Evolutionary conservation across 2,329 filamentous ascomycete species (phyloP), one percentile per base, ranked within the genome.

Genomic region (Botrytis aclada): DNA sequence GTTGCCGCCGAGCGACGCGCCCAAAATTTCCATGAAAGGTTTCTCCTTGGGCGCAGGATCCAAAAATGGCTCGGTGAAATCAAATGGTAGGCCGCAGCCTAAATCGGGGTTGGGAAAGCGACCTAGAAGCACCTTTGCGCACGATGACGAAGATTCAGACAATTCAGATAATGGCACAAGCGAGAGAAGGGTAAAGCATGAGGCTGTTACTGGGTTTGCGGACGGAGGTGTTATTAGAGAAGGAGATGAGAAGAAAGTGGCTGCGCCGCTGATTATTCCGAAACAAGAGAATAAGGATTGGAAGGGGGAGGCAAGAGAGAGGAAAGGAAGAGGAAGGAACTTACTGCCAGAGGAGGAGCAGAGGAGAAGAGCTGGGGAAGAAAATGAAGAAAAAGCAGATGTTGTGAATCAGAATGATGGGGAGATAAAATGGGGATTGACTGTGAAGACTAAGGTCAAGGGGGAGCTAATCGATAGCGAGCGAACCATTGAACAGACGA

Each of bases 201-300:
- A 88, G 77, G 80, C 78, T 37, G 87, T 89, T 43, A 85, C 85
- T 12, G 86, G 84, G 0, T 86, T 88, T 74, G 85, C 84, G 1
- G 82, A 80, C 39, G 85, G 87, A 76, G 83, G 87, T 43, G 87
- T 79, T 14, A 75, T 79, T 18, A 80, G 58, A 51, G 74, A 80
- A 75, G 76, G 81, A 75, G 80, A 77, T 41, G 85, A 77, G 25
- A 65, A 71, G 61, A 74, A 29, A 39, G 74, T 67, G 45, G 60
- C 69, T 9, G 74, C 77, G 39, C 84, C 84, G 12, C 83, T 89
- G 62, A 83, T 92, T 29, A 93, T 93, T 76, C 83, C 85, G 43
- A 83, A 83, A 56, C 84, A 87, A 77, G 82, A 83, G 75, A 92
- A 92, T 81, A 84, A 86, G 70, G 88, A 92, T 82, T 91, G 89